Base-by-base conservation (phyloP, 371 early-diverging fungal genomes). In the Mucor velutinosus region DNA sequence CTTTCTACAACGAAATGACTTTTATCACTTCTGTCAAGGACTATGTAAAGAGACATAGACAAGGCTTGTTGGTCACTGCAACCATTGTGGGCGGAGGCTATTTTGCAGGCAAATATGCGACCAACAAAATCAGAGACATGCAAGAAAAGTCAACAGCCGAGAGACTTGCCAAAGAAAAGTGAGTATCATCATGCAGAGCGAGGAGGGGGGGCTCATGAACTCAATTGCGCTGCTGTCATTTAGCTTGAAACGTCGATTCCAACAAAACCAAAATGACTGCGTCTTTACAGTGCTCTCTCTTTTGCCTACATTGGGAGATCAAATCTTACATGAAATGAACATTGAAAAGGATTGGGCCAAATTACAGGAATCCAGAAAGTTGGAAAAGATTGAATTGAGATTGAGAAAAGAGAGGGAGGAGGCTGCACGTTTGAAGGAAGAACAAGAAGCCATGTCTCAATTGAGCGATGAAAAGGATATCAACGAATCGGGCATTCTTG, bases 191-290 rank as follows among this genome's bases (percentile, higher is more conserved):
- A 41, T 41, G 41, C 41, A 15, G 41, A 17, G 7, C 6, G 30
- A 30, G 30, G 6, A 6, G 7, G 37, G 12, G 37, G 12, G 12
- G 41, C 41, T 41, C 15, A 41, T 1, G 15, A 10, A 41, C 17
- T 41, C 5, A 17, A 41, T 41, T 41, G 37, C 14, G 14, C 8
- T 33, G 4, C 33, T 33, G 37, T 25, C 14, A 33, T 49, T 7
- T 73, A 94, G 93, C 68, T 81, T 95, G 58, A 90, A 90, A 65
- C 86, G 93, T 47, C 92, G 96, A n/a, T 96, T 96, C 71, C 93
- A 95, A 67, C 94, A 95, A 79, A 95, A 95, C 77, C 94, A 93
- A 75, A 89, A 90, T 62, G 97, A 97, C 77, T 95, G 96, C 75
- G 81, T 89, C 25, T 94, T 92, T 62, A 92, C 94, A 1, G 90